These are phyloP conservation scores for Ophiocordyceps robertsii DNA, from an alignment of 2,329 filamentous ascomycete genomes.

Conservation along the genomic window DNA sequence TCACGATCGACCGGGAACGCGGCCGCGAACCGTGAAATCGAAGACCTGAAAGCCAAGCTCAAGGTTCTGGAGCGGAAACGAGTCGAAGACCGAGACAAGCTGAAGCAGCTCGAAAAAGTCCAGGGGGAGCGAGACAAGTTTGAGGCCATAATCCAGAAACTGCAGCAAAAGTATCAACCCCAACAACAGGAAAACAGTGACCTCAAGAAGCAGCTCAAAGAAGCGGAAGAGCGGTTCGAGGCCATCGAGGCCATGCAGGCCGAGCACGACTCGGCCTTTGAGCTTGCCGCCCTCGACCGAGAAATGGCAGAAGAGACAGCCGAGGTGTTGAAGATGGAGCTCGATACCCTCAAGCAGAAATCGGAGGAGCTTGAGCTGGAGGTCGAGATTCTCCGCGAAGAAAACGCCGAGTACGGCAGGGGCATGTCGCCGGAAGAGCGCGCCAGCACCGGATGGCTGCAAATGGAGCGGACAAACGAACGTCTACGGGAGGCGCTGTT, in stretches of 20 bases:
- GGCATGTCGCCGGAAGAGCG: constrained; percentile 84
- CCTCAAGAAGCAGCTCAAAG: constrained; percentile 64
- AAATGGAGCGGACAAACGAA: constrained; percentile 85
- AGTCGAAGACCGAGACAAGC: constrained; percentile 69
- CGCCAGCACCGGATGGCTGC: constrained; percentile 75
- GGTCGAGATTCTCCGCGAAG: constrained; percentile 72
- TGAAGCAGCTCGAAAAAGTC: constrained; percentile 65
- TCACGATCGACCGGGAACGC: constrained; percentile 31
- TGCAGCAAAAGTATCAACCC: constrained; percentile 78
- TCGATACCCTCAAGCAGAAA: constrained; percentile 62
- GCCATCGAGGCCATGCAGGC: constrained; percentile 59
- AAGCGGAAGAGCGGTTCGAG: constrained; percentile 56
- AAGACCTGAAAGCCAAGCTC: constrained; percentile 80
- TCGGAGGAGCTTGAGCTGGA: constrained; percentile 79
- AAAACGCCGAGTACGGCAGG: constrained; percentile 71
- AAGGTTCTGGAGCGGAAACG: constrained; percentile 80
- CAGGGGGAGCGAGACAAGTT: constrained; percentile 67
- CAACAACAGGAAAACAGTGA: constrained; percentile 70
- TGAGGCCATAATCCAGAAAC: constrained; percentile 75
- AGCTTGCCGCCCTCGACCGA: constrained; percentile 77
- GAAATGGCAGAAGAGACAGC: constrained; percentile 95
- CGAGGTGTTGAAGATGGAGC: constrained; percentile 67
- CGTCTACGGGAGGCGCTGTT: constrained; percentile 75
- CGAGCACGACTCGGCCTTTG: constrained; percentile 73
- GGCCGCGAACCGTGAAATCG: constrained; percentile 53